Base-by-base conservation (phyloP, 2,329 filamentous ascomycete genomes). In the Penicillium sp. region DNA sequence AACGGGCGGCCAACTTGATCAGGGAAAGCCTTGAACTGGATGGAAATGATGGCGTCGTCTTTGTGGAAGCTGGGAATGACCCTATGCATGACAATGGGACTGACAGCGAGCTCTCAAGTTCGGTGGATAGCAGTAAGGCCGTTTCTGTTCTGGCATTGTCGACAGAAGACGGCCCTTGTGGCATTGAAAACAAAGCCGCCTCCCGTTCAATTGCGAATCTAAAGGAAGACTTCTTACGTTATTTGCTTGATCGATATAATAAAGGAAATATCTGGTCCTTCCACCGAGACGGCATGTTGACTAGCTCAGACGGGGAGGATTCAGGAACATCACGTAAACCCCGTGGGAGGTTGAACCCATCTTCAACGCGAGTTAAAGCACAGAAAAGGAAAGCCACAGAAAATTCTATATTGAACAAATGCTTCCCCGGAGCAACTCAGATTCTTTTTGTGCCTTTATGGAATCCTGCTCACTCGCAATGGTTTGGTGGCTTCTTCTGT, bases 321-420 rank as follows among this genome's bases (percentile, higher is more conserved):
- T 55, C 55, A 7, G 43, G 42, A 1, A 53, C 53, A 8, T 72
- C 86, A 65, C 75, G 77, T 2, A 52, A 54, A 9, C n/a, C n/a
- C 10, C 40, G 26, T 15, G 43, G 27, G 1, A 37, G 36, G 9
- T 12, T 18, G 15, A 41, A 30, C 23, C 20, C n/a, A 15, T 13
- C 34, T 4, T 32, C 9, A 9, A 7, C 12, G 21, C 41, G 18
- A 21, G n/a, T 47, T 7, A 48, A 41, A 24, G 21, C 17, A 10
- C 36, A 46, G 10, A 50, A 51, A 8, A 48, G 43, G 17, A 57
- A 49, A 33, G n/a, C 26, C 7, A 49, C 18, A 4, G 51, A 53
- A 29, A 53, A 49, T 17, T 27, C 32, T 10, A 42, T 49, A 15
- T 45, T 49, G 7, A 57, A 56, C 18, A 42, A 45, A 7, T 63